These are phyloP conservation scores for Onygena corvina DNA, from an alignment of 2,329 filamentous ascomycete genomes.

Conservation along the genomic window DNA sequence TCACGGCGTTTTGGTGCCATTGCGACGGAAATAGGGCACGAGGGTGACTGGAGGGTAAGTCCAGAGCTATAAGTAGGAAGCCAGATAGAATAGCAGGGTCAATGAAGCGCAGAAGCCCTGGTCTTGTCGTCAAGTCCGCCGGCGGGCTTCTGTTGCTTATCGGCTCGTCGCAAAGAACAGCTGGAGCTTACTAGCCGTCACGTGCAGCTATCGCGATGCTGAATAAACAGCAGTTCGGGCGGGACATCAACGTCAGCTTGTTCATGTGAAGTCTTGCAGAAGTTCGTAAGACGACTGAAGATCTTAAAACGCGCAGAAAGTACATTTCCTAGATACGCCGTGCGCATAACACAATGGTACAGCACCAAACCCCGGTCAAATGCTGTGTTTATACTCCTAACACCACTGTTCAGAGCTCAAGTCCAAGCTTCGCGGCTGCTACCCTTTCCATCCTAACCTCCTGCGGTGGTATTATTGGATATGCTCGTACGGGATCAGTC, in stretches of 20 bases:
- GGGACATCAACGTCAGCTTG: too few relatives aligned
- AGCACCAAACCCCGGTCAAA: background rate
- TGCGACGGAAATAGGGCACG: background rate
- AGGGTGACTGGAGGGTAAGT: background rate
- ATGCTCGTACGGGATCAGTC: conserved; percentile 68
- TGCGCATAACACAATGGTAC: background rate
- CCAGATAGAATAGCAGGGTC: background rate
- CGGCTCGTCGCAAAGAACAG: conserved; percentile 1
- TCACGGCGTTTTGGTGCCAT: conserved; percentile 25
- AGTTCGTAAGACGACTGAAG: too few relatives aligned
- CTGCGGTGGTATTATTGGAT: conserved; percentile 76
- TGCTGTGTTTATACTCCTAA: background rate
- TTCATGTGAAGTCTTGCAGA: too few relatives aligned
- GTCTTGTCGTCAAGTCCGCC: background rate
- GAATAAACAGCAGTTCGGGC: too few relatives aligned
- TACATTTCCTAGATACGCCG: background rate
- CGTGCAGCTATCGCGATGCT: too few relatives aligned
- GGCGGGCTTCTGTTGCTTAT: background rate
- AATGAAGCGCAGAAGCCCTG: background rate
- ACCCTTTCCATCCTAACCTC: conserved; percentile 72
- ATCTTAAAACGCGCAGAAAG: too few relatives aligned
- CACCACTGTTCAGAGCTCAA: conserved; percentile 7
- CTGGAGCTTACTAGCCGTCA: too few relatives aligned
- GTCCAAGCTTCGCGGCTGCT: conserved; percentile 51
- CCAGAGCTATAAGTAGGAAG: background rate